phyloP scores from a whole-genome alignment of 1,284 basidiomycete species.

The Leccinum huronense region DNA sequence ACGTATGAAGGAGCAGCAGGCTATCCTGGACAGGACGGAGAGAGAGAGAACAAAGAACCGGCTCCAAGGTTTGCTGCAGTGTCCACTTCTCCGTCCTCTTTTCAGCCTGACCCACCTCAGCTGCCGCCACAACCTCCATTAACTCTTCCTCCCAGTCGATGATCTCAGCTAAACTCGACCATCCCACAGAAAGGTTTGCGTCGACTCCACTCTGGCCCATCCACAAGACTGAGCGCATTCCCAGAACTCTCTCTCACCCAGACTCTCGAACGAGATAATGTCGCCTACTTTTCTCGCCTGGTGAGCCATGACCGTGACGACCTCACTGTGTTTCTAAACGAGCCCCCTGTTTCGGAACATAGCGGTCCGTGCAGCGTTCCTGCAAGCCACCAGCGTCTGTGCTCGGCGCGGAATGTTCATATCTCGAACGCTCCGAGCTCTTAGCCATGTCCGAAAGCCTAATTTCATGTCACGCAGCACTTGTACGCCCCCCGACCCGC shows the following conservation, averaged over 20 bases:
- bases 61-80: neutral
- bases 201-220: constrained; percentile 8
- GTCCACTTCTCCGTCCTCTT: neutral
- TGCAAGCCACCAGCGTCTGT: constrained; percentile 28
- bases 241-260: constrained; percentile 20
- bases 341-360: constrained; percentile 23
- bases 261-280: constrained; percentile 24
- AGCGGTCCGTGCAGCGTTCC: constrained; percentile 27
- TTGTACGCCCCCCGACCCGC: constrained; percentile 26
- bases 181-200: constrained; percentile 13
- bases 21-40: constrained; percentile 40
- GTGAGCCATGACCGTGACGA: constrained; percentile 23
- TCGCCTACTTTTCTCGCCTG: constrained; percentile 18
- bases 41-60: constrained; percentile 24
- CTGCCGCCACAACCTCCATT: neutral
- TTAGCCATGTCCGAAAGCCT: constrained; percentile 27
- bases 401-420: constrained; percentile 25
- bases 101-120: constrained; percentile 7
- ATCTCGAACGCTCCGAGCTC: constrained; percentile 24
- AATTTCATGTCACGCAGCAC: constrained; percentile 20
- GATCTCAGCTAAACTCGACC: constrained; percentile 11
- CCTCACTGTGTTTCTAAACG: constrained; percentile 16
- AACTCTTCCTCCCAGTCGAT: neutral
- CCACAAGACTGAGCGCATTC: constrained; percentile 20
- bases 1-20: constrained; percentile 42